Base-by-base conservation (phyloP, 805 yeast genomes). In the Torulaspora maleeae region DNA sequence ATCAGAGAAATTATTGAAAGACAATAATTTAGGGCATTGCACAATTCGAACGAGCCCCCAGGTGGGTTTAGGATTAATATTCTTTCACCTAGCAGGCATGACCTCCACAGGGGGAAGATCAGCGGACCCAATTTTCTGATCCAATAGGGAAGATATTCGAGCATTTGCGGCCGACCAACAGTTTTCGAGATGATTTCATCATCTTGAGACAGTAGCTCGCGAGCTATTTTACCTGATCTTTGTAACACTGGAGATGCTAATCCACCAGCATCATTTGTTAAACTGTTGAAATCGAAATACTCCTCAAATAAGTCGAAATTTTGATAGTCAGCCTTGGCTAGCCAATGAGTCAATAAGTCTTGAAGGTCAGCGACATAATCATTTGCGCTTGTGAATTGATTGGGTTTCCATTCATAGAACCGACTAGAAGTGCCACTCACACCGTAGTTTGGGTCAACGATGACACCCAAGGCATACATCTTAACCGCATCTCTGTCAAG, bases 401-500 rank as follows among this genome's bases (percentile, higher is more conserved):
- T 47, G 5, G 54, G 51, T 12, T 47, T 48, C 57, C 57, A 53
- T 16, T 52, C 53, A 27, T 41, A 41, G 25, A 32, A 34, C 29
- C 44, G 34, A 12, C 41, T 28, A 27, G 49, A 24, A 5, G 41
- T 41, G 17, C 45, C 49, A 15, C 36, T 32, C 24, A 34, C 35
- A 22, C 45, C 41, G 36, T 42, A 45, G 24, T 41, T 55, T 8
- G 76, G 76, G 47, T 79, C 80, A 13, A 78, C 68, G 16, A 83
- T 62, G 1, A 83, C 63, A 0, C 89, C 90, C 8, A 84, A 58
- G 1, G 89, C 78, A 55, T 72, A 83, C 80, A 84, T 77, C 51
- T 72, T 72, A 22, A 82, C 78, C 28, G 73, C 60, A 7, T 58
- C 61, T 47, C 81, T 61, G 46, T 74, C 73, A 5, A 64, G 44